These are phyloP conservation scores for Graphiopsis chlorocephala DNA, from an alignment of 2,329 filamentous ascomycete genomes.

Conservation along the genomic window DNA sequence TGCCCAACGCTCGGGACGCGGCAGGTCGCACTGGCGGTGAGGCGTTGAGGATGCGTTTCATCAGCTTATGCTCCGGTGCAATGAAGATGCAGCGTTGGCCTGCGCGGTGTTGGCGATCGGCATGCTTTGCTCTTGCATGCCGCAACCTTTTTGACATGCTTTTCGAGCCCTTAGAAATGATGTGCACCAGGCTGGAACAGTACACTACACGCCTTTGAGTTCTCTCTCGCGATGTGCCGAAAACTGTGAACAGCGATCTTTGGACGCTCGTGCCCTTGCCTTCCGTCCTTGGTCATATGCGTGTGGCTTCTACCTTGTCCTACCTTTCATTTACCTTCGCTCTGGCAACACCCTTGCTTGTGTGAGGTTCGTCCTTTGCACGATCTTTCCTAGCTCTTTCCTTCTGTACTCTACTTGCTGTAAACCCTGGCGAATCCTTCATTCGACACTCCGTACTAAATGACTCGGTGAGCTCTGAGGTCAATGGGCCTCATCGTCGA, in stretches of 20 bases:
- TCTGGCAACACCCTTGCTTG: constrained; percentile 10
- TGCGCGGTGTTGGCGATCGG: constrained; percentile 4
- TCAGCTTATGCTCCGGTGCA: constrained; percentile 3
- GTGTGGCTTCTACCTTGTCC: constrained; percentile 5
- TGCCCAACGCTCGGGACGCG: constrained; percentile 11
- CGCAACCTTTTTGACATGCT: background rate
- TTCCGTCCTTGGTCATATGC: constrained; percentile 5
- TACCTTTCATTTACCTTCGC: constrained; percentile 12
- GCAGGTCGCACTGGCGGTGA: constrained; percentile 11
- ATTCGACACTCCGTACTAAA: constrained; percentile 14
- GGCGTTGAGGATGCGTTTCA: constrained; percentile 11
- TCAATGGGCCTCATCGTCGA: constrained; percentile 35
- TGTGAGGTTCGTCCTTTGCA: background rate
- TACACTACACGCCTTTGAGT: background rate
- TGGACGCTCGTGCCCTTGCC: constrained; percentile 13
- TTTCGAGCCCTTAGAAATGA: background rate
- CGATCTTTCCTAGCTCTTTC: background rate
- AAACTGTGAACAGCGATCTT: background rate
- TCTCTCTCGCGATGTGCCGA: background rate
- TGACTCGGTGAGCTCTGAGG: constrained; percentile 15
- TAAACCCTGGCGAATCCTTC: background rate
- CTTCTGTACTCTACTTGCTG: constrained; percentile 12
- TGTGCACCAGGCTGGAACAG: background rate
- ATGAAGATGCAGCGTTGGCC: constrained; percentile 4
- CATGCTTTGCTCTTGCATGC: constrained; percentile 7